Base-by-base conservation (phyloP, 495 filamentous ascomycete genomes). In the Daldinia childiae region DNA sequence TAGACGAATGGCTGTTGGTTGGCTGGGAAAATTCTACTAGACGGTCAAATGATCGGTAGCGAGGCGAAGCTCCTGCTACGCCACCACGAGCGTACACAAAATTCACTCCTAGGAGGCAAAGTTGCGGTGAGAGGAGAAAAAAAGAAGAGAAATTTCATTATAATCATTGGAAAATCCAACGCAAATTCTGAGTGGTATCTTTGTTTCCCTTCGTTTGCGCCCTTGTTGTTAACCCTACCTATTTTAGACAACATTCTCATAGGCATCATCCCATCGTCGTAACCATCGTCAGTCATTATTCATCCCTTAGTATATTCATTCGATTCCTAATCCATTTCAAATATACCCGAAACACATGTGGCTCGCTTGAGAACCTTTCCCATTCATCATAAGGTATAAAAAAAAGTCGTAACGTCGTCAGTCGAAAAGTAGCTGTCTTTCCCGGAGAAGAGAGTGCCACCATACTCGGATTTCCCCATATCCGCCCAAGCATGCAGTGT, bases 61-160 rank as follows among this genome's bases (percentile, higher is more conserved):
- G 69, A 68, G 64, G 69, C 69, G 64, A 68, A 56, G 68, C 62
- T 27, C 19, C 21, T 43, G 54, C 66, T 58, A 58, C 69, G 69
- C 69, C 69, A 72, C 69, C 64, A 68, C 59, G 30, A 54, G n/a
- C 36, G 32, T 27, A 30, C 15, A 34, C 26, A 21, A 24, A 24
- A 21, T 39, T 50, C 64, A 56, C 55, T 57, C 52, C 59, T 30
- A 57, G 48, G 36, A 34, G 60, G 64, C 38, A 58, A 72, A 68
- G 26, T 72, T 67, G 69, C 59, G 69, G 69, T 68, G 55, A 64
- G 56, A 61, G 26, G 27, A 64, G 51, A 34, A 26, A 15, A 57
- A 38, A 14, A 36, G 14, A 21, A 27, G 61, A 21, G 39, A 29
- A 11, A 36, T 36, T 34, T 57, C 34, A 30, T 64, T 62, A 68